These are phyloP conservation scores for Neltuma alba DNA, from an alignment of 306 rosid genomes.

Conservation along the genomic window DNA sequence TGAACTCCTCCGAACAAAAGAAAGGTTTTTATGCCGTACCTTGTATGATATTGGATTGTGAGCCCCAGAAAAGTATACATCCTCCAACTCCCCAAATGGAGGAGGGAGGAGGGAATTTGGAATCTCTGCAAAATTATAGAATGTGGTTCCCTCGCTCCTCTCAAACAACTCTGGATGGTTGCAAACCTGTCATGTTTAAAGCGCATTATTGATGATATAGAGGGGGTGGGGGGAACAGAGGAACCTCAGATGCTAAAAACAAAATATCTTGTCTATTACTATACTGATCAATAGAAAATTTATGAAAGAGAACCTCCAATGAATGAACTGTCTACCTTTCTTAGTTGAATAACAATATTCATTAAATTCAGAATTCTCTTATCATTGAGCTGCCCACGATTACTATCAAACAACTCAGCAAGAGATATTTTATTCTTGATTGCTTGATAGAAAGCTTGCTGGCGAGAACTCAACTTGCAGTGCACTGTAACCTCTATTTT, in stretches of 20 bases:
- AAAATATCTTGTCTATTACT: slow-evolving; percentile 24
- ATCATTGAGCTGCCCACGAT: slow-evolving; percentile 87
- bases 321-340: slow-evolving; percentile 66
- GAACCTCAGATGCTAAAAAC: slow-evolving; percentile 1
- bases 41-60: slow-evolving; percentile 76
- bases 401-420: slow-evolving; percentile 88
- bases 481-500: slow-evolving; percentile 96
- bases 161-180: slow-evolving; percentile 98
- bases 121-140: slow-evolving; percentile 75
- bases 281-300: slow-evolving; percentile 14
- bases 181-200: slow-evolving; percentile 75
- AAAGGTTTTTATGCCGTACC: slow-evolving; percentile 53
- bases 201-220: slow-evolving; percentile 29
- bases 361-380: slow-evolving; percentile 85
- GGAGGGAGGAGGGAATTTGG: slow-evolving; percentile 88
- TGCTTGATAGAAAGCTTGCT: slow-evolving; percentile 97
- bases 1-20: neutral
- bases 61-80: slow-evolving; percentile 86
- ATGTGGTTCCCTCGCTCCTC: slow-evolving; percentile 94
- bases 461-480: slow-evolving; percentile 97
- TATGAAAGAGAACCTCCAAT: neutral
- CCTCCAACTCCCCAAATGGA: slow-evolving; percentile 97
- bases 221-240: neutral
- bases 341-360: slow-evolving; percentile 96
- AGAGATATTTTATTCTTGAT: slow-evolving; percentile 98